These are phyloP conservation scores for Suillus sp. DNA, from an alignment of 768 basidiomycete species.

Conservation along the genomic window DNA sequence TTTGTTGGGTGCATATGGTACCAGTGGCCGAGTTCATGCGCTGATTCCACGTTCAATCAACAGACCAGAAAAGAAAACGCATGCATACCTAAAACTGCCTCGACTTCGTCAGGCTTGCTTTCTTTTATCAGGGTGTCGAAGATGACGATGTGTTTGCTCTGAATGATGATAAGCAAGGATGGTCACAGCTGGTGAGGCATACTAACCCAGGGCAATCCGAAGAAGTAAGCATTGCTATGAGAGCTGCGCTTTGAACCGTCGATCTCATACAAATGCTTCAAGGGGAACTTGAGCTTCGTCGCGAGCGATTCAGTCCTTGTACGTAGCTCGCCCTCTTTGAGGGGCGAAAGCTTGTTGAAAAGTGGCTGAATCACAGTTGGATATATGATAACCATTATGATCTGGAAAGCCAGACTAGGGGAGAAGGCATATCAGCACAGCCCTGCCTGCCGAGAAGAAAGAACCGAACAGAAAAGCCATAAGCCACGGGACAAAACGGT, in stretches of 20 bases:
- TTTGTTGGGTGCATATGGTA: constrained; percentile 89
- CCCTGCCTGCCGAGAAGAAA: background rate
- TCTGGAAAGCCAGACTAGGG: constrained; percentile 74
- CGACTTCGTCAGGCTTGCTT: constrained; percentile 87
- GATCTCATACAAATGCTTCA: constrained; percentile 94
- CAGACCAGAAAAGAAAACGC: background rate
- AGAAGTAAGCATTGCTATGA: constrained; percentile 99
- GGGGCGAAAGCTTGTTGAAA: constrained; percentile 95
- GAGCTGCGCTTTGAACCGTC: constrained; percentile 95
- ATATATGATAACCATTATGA: constrained; percentile 81
- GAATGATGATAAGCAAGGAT: background rate
- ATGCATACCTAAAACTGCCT: constrained; percentile 79
- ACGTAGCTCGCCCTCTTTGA: constrained; percentile 76
- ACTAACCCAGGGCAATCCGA: constrained; percentile 89
- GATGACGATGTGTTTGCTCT: constrained; percentile 95
- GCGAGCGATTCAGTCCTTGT: constrained; percentile 78
- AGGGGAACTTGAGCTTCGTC: constrained; percentile 82
- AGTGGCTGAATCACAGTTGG: constrained; percentile 90
- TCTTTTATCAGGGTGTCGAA: constrained; percentile 97
- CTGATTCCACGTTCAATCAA: constrained; percentile 35
- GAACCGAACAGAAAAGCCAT: constrained; percentile 85
- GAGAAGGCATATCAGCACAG: constrained; percentile 5
- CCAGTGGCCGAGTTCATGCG: constrained; percentile 98
- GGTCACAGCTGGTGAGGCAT: background rate
- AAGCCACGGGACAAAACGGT: constrained; percentile 88